Base-by-base conservation (phyloP, 2,329 filamentous ascomycete genomes). In the Diaporthe sp. region DNA sequence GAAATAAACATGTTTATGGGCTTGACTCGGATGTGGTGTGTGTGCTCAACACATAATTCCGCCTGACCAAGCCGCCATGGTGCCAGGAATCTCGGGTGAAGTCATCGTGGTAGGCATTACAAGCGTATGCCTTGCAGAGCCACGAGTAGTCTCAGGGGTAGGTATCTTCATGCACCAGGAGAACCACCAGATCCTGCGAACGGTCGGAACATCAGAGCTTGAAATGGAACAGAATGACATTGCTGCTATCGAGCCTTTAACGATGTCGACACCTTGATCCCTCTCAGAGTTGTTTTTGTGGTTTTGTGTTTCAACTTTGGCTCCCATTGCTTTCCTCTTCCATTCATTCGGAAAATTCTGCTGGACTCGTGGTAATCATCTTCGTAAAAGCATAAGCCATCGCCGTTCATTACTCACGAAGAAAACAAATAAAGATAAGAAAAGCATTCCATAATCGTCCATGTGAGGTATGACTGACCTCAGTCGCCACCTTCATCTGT, bases 191-290 rank as follows among this genome's bases (percentile, higher is more conserved):
- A 17, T 34, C 8, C 31, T 19, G 49, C 4, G 39, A 37, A 55
- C 7, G 10, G 8, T 12, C 2, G 46, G 28, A 13, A n/a, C 12
- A 17, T 42, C 17, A 15, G 5, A 17, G 10, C 10, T 46, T 51
- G 34, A 46, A 67, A 19, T 55, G 42, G 15, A 60, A 49, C 46
- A 55, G 15, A 51, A 73, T 34, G 34, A 25, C 44, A 76, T 55
- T 74, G 46, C 42, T 76, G 57, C 49, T 74, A 65, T 65, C 28
- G 37, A 31, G 55, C n/a, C 61, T 46, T 44, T 71, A 58, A 76
- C 2, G 17, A 34, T 51, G 25, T 39, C 28, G 9, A 62, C 53
- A 49, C 17, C 25, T 49, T 7, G 46, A 22, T 19, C 25, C 34
- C 13, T 53, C 34, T 12, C 25, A 28, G 15, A 3, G 13, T 42